Conservation (phyloP, 2,329 filamentous ascomycete genomes). For the Aaosphaeria pasadenensis region DNA sequence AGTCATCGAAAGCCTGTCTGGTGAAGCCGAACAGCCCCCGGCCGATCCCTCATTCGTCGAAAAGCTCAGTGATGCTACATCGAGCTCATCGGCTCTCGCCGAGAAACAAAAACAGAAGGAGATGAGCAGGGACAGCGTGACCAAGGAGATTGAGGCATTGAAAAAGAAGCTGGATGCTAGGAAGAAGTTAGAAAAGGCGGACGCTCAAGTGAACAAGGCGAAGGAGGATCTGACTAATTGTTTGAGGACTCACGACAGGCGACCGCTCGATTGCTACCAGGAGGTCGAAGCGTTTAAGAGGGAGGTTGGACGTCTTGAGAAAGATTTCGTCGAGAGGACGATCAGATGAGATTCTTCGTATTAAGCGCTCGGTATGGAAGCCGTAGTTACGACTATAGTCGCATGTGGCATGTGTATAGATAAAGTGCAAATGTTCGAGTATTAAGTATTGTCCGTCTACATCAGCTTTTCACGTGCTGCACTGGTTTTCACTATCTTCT, state of each 20-base stretch:
- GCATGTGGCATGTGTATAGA: conserved; percentile 17
- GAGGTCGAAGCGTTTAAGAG: conserved; percentile 89
- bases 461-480: neutral
- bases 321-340: conserved; percentile 81
- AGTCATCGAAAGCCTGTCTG: conserved; percentile 63
- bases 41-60: conserved; percentile 33
- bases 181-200: conserved; percentile 61
- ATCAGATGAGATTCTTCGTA: conserved; percentile 41
- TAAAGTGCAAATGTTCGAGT: conserved; percentile 4
- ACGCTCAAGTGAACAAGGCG: conserved; percentile 69
- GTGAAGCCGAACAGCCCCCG: conserved; percentile 38
- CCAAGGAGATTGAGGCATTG: conserved; percentile 57
- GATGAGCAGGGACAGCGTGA: conserved; percentile 52
- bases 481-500: no score
- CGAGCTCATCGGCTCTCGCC: conserved; percentile 32
- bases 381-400: conserved; percentile 2
- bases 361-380: neutral
- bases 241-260: conserved; percentile 76
- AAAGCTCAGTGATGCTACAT: conserved; percentile 35
- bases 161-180: conserved; percentile 49
- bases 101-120: conserved; percentile 44
- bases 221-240: conserved; percentile 76
- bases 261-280: conserved; percentile 90
- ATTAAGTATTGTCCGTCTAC: no score
- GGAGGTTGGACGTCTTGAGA: conserved; percentile 84